Percentiles rank a stretch among this genome's conserved stretches.
phyloP scores from a whole-genome alignment of 73 alveolate species.

The Paramecium primaurelia region DNA sequence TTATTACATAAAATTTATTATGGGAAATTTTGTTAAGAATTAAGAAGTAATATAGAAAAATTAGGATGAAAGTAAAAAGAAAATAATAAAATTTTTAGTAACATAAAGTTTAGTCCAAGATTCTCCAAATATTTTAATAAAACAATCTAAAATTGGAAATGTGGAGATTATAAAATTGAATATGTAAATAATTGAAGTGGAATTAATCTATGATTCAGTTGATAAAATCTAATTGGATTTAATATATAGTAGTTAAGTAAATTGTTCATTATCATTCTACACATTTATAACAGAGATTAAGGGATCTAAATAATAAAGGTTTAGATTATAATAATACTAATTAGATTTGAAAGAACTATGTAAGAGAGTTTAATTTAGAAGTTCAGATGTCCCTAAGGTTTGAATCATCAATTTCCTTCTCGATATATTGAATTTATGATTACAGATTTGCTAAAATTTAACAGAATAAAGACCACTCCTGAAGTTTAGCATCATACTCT shows the following conservation, averaged over 20 bases:
- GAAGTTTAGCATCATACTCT: background rate
- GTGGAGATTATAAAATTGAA: background rate
- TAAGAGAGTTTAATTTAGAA: background rate
- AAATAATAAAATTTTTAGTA: background rate
- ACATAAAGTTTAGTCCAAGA: background rate
- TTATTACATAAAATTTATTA: background rate
- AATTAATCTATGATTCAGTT: background rate
- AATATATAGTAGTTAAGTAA: background rate
- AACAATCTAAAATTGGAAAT: background rate
- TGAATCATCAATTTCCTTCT: background rate
- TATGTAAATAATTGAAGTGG: background rate
- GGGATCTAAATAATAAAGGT: background rate
- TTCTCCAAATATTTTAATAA: background rate
- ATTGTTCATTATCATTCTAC: background rate
- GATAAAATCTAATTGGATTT: slow-evolving; percentile 28
- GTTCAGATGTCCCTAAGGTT: background rate
- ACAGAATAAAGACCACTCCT: background rate
- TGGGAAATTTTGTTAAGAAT: background rate
- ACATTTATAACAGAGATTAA: background rate
- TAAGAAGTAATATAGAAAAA: background rate
- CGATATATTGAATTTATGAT: slow-evolving; percentile 7
- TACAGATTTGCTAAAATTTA: slow-evolving; percentile 9
- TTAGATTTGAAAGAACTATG: background rate
- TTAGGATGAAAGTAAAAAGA: background rate
- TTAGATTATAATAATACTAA: background rate